These are phyloP conservation scores for Chaetomiaceae sp. DNA, from an alignment of 2,329 filamentous ascomycete species.

Conservation along the genomic window DNA sequence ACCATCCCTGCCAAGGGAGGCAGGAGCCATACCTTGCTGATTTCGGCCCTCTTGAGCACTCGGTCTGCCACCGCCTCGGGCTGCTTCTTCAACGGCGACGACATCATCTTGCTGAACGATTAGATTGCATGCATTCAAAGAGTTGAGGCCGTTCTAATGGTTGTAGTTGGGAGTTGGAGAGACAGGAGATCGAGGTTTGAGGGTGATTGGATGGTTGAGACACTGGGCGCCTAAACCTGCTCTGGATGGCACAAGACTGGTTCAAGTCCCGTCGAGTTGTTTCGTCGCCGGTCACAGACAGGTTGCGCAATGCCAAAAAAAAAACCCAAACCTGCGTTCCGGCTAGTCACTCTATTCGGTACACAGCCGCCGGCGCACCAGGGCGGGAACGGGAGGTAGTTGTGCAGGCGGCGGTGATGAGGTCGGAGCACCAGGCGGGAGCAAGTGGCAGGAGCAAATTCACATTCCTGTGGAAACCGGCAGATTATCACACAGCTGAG, in stretches of 20 bases:
- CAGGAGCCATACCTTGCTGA: conserved; percentile 60
- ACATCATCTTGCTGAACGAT: conserved; percentile 42
- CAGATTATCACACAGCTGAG: conserved; percentile 25
- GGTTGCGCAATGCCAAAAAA: conserved; percentile 1
- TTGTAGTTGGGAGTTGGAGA: conserved; percentile 17
- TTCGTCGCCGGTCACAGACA: conserved; percentile 8
- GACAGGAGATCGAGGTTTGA: conserved; percentile 14
- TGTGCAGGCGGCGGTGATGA: conserved; percentile 16
- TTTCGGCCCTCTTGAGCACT: conserved; percentile 68
- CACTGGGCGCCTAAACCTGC: conserved; percentile 45
- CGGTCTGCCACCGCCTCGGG: conserved; percentile 62
- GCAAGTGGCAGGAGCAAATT: conserved; percentile 27
- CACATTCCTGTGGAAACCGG: conserved; percentile 38
- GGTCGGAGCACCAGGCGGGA: conserved; percentile 20
- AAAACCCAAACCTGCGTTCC: background rate
- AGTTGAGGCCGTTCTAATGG: conserved; percentile 17
- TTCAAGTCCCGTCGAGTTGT: conserved; percentile 1
- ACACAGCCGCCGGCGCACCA: conserved; percentile 9
- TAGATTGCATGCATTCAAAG: conserved; percentile 9
- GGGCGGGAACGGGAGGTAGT: background rate
- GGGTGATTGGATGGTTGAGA: conserved; percentile 17
- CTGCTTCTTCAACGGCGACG: conserved; percentile 59
- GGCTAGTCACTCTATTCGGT: conserved; percentile 5
- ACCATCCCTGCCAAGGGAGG: conserved; percentile 12
- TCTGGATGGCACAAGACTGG: conserved; percentile 10